Evolutionary conservation across 371 early-diverging fungal species (phyloP), one percentile per base, ranked within the genome.

Genomic region (Blastocladiella emersonii): DNA sequence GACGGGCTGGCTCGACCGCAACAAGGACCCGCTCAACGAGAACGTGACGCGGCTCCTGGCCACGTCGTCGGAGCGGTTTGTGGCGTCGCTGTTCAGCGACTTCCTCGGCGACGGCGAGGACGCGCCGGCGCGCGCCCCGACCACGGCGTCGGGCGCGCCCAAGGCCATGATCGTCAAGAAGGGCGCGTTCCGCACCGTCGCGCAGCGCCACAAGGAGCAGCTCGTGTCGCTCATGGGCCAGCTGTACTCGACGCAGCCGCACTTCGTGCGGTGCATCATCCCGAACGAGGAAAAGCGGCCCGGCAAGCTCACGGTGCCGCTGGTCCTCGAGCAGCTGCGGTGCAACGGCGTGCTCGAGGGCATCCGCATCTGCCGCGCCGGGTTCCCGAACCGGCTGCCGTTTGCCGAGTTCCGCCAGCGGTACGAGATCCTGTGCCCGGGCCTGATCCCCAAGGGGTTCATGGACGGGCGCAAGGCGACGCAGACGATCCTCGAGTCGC

Each of bases 271-370:
- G 45, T 99, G 99, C 80, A 99, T 30, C 27, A 51, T 99, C 49
- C 99, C 99, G 12, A 99, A 99, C 73, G 78, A 88, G 36, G 90
- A 93, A 44, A 99, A 99, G 75, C 83, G 82, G 43, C 77, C 93
- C 0, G 89, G 89, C 15, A 84, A 83, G 66, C 81, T 99, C 51
- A 76, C 94, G 64, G 80, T 87, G 34, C 80, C 81, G 15, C 74
- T 94, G 32, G 95, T 99, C 0, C 77, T 99, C 19, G 91, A 97
- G 61, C 99, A 99, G 72, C 77, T 99, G 45, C 81, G 94, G 23
- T 99, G 99, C 78, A 99, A 99, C 71, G 99, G 99, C 78, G 99
- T 99, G 8, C 77, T 99, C 25, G 99, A 99, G 76, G 99, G 99
- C 34, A 98, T 99, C 65, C 87, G 99, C 61, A 99, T 99, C 63